Evolutionary conservation across 2,329 filamentous ascomycete species (phyloP).

Genomic region (Cadophora luteo-olivacea): DNA sequence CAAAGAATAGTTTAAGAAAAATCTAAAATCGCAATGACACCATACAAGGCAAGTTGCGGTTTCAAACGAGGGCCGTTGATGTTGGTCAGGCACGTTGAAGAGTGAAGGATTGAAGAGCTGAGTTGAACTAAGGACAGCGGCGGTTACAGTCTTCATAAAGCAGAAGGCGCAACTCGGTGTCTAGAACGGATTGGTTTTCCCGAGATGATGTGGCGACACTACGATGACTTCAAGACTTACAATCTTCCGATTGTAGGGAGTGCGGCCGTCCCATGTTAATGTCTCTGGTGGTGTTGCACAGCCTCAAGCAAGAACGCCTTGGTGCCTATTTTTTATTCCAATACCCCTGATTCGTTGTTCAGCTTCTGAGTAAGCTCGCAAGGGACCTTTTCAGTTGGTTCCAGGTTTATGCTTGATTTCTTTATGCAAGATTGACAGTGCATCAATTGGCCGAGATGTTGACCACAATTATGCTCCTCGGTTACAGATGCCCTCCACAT

Average conservation of each 20-base stretch:
- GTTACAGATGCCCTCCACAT: conserved; percentile 11
- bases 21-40: not conserved
- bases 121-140: not conserved
- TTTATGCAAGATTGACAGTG: not conserved
- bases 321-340: conserved; percentile 10
- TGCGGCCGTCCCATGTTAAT: too few relatives aligned
- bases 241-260: not conserved
- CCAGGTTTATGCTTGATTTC: conserved; percentile 12
- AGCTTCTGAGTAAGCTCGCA: conserved; percentile 15
- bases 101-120: conserved; percentile 5
- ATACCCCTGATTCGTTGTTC: not conserved
- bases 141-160: conserved; percentile 14
- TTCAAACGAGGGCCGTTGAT: not conserved
- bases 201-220: not conserved
- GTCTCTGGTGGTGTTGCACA: conserved; percentile 13
- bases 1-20: not conserved
- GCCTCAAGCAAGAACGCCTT: conserved; percentile 17
- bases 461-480: conserved; percentile 10
- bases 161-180: not conserved
- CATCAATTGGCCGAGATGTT: conserved; percentile 14
- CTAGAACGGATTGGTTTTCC: not conserved
- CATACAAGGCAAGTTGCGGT: not conserved
- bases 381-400: not conserved
- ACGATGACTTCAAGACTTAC: not conserved
- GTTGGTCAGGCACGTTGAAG: not conserved